These are phyloP conservation scores for Chaetothyriales sp. DNA, from an alignment of 2,329 filamentous ascomycete genomes.

Conservation along the genomic window DNA sequence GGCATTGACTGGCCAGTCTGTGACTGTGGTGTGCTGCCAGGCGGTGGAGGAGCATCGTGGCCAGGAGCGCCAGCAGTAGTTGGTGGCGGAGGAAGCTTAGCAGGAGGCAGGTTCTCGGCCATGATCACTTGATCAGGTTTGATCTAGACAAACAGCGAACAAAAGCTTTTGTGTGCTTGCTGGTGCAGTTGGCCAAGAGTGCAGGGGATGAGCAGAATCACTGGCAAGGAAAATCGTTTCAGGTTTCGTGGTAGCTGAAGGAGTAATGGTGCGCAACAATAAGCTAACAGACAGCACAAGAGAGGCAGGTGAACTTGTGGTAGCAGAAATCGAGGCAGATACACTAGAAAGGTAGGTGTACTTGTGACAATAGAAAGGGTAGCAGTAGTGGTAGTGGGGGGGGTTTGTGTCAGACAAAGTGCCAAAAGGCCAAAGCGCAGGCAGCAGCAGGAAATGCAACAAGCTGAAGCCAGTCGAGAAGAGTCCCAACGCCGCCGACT, in stretches of 20 bases:
- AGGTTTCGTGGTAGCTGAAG: conserved; percentile 1
- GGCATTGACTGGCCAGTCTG: conserved; percentile 52
- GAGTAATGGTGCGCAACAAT: not conserved
- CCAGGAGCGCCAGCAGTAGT: conserved; percentile 58
- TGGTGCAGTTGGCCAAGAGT: not conserved
- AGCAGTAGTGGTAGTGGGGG: conserved; percentile 2
- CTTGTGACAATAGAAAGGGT: conserved; percentile 4
- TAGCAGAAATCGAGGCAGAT: conserved; percentile 5
- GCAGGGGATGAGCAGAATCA: not conserved
- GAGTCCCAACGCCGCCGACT: conserved; percentile 15
- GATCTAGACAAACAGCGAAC: not conserved
- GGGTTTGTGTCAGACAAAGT: conserved; percentile 17
- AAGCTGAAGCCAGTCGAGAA: conserved; percentile 3
- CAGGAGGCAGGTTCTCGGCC: conserved; percentile 58
- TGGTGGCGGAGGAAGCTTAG: conserved; percentile 51
- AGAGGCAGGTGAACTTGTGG: conserved; percentile 2
- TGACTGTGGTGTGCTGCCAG: conserved; percentile 47
- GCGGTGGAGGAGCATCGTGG: conserved; percentile 59
- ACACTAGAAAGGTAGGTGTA: not conserved
- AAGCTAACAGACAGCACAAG: conserved; percentile 3
- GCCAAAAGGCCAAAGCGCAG: conserved; percentile 12
- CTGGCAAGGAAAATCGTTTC: conserved; percentile 7
- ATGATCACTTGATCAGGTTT: conserved; percentile 49
- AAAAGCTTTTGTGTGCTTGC: conserved; percentile 3
- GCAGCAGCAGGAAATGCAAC: conserved; percentile 17